Base-by-base conservation (phyloP, 2,329 filamentous ascomycete species). In the Hymenoscyphus fraxineus region DNA sequence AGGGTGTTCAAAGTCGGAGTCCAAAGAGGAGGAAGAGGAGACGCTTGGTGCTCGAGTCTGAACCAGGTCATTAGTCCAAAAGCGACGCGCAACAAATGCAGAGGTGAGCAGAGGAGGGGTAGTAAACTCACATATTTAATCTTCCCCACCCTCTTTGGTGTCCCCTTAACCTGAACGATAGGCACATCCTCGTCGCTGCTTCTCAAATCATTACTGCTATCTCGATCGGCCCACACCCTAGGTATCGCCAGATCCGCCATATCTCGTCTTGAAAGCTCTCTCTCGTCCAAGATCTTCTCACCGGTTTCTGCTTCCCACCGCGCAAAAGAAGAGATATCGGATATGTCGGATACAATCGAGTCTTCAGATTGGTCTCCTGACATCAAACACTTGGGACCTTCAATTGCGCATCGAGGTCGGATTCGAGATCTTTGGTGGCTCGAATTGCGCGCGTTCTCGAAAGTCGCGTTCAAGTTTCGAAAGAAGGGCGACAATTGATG, bases 151-250 rank as follows among this genome's bases (percentile, higher is more conserved):
- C 10, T 22, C 47, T 13, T 35, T 35, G 35, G 35, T 7, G 35
- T 54, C 47, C 22, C 19, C 19, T 22, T 22, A 10, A 22, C 19
- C 47, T 27, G 19, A 27, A 22, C 44, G 22, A 16, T 19, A 22
- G 10, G n/a, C 44, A 22, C 57, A 35, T 59, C 41, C 16, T 22
- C 41, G 41, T 65, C 63, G 51, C 62, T 65, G 60, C 67, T 67
- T 59, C 67, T 61, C 35, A 59, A 65, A 67, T 70, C 67, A 60
- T 70, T 69, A 59, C 66, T 70, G 35, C 66, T 68, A 65, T 69
- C 69, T 38, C 56, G 31, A 60, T 63, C 67, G 13, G 13, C 35
- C 67, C 66, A 68, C 1, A 65, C 59, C 47, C 65, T 60, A n/a
- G 62, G 40, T 13, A 57, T n/a, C 27, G n/a, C 35, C 65, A 66